A percentile compares a stretch with the other conserved stretches of the same genome.
Conservation (phyloP, 306 rosid species). For the Lupinus albus region DNA sequence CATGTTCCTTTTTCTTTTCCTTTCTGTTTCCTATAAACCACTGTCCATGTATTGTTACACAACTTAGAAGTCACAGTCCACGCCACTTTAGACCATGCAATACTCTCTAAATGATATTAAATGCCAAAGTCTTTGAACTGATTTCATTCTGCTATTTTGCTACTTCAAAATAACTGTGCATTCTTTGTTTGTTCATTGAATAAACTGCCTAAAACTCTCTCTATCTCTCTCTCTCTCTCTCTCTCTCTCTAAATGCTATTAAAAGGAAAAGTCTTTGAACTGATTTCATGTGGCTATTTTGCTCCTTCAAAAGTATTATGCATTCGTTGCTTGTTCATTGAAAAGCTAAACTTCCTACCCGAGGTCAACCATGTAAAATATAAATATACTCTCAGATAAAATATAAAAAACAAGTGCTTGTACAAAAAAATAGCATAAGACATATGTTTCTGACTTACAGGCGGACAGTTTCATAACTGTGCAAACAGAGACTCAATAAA, state of each 20-base stretch:
- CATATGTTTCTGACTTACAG: conserved; percentile 60
- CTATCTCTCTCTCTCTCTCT: too few species aligned
- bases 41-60: conserved; percentile 15
- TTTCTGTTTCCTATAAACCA: conserved; percentile 1
- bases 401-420: background rate
- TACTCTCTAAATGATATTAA: conserved; percentile 11
- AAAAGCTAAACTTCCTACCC: conserved; percentile 12
- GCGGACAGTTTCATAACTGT: conserved; percentile 95
- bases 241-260: conserved; percentile 13
- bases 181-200: conserved; percentile 21
- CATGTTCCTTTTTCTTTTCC: background rate
- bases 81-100: conserved; percentile 11
- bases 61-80: conserved; percentile 9
- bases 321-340: conserved; percentile 27
- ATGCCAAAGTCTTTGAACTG: conserved; percentile 21
- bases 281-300: conserved; percentile 22
- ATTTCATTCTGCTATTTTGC: conserved; percentile 25
- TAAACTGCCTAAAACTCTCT: conserved; percentile 27
- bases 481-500: conserved; percentile 73
- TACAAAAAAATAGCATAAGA: conserved; percentile 8
- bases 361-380: conserved; percentile 2
- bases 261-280: conserved; percentile 16
- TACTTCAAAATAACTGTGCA: conserved; percentile 33
- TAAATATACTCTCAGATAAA: background rate
- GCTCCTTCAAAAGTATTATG: conserved; percentile 30